Base-by-base conservation (phyloP, 352 stramenopile genomes). In the Globisporangium abappressorium region DNA sequence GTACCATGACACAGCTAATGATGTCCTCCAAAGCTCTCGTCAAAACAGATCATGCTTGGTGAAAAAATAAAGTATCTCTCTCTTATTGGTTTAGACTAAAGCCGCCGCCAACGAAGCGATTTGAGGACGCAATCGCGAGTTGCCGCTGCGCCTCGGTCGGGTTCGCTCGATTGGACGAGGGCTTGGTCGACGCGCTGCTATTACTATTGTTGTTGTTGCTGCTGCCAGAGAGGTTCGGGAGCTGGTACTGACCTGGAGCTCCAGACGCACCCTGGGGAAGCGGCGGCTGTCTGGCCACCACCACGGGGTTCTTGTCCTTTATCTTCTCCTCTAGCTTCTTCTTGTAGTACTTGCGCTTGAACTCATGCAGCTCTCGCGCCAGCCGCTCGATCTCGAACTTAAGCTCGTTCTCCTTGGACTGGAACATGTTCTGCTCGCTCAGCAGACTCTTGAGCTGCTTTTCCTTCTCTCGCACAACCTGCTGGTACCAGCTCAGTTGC, bases 341-440 rank as follows among this genome's bases (percentile, higher is more conserved):
- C 71, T 98, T 95, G 87, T 98, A 98, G 70, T 98, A 98, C 72
- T 98, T 98, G 59, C 93, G 86, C 72, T 98, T 98, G 70, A 97
- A 95, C 59, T 98, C 95, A 63, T 98, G 87, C 24, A 98, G 72
- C 64, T 98, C 95, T 6, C 91, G 79, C 12, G 85, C 88, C 11
- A 98, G 78, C 2, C 92, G 87, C 73, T 98, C 93, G 51, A 98
- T 93, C 74, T 98, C 95, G 67, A 98, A 98, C 68, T 98, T 98
- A 68, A 98, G 93, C 67, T 98, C 95, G 69, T 97, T 96, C 49
- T 98, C 91, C 71, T 97, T 93, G 15, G 89, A 88, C 68, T 95
- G 82, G 64, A 97, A 94, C 97, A 99, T 99, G 76, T 99, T 99
- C 64, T 99, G 93, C 70, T 99, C 97, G 62, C 86, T 94, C 34